phyloP scores from a whole-genome alignment of 495 filamentous ascomycete genomes.

The Talaromyces adpressus region DNA sequence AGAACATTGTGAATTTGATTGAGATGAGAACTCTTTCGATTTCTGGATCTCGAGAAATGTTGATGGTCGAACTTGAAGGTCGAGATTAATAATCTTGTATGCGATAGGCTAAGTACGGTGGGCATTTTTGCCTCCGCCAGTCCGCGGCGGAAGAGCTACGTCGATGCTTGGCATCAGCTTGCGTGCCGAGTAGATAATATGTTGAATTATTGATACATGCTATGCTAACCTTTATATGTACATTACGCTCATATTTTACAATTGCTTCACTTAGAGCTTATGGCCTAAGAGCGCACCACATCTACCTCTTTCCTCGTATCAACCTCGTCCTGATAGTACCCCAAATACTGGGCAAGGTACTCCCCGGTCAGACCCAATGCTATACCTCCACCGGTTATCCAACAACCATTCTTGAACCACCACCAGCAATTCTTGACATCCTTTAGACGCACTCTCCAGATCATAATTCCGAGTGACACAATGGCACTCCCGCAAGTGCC shows the following conservation, averaged over 20 bases:
- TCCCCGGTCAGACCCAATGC: constrained; percentile 55
- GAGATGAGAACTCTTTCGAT: background rate
- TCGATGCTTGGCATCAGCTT: background rate
- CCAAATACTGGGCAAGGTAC: constrained; percentile 38
- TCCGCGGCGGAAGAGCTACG: background rate
- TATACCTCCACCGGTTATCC: constrained; percentile 62
- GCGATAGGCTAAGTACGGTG: background rate
- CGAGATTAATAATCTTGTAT: background rate
- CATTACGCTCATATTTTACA: background rate
- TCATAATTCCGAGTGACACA: constrained; percentile 75
- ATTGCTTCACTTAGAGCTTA: background rate
- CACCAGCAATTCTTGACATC: constrained; percentile 86
- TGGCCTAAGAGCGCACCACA: background rate
- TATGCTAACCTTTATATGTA: background rate
- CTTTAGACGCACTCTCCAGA: constrained; percentile 78
- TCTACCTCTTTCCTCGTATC: background rate
- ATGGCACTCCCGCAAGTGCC: constrained; percentile 80
- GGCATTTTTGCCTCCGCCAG: background rate
- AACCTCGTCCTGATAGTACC: background rate
- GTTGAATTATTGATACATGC: background rate
- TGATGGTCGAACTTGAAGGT: background rate
- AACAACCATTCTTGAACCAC: constrained; percentile 83
- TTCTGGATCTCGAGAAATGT: background rate
- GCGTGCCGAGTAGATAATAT: background rate
- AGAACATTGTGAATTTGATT: background rate